Base-by-base conservation (phyloP, 805 yeast genomes). In the Teunomyces funiuensis region DNA sequence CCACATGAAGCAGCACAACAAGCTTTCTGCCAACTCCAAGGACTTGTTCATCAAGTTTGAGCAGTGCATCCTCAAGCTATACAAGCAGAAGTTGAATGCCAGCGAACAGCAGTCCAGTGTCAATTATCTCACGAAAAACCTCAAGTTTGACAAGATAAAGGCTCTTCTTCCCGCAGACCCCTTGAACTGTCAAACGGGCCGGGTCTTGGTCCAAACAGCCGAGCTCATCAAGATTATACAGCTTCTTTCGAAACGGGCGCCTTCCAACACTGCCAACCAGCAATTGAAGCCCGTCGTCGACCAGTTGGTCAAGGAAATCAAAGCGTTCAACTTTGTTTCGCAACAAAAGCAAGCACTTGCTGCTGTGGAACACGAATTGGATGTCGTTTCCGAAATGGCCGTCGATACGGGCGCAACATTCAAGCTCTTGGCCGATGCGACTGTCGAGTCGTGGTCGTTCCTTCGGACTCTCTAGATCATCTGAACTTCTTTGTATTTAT, bases 71-170 rank as follows among this genome's bases (percentile, higher is more conserved):
- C 54, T 64, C 49, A 60, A 59, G 34, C 36, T 58, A 13, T 43
- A 55, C 39, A 62, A 61, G 42, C 46, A 46, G 10, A 38, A 33
- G 43, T 25, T 52, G 20, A 49, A 50, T 28, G 43, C 47, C 7
- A 46, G 45, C n/a, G 61, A 58, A 34, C 40, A 46, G 16, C 53
- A 59, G 11, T 53, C 65, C 6, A 40, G 50, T 28, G 44, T 46
- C 17, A 66, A 66, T 33, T 65, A 43, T 41, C 44, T 68, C 39
- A 40, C 42, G 8, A 66, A 66, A 39, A 65, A 65, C 38, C 49
- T 66, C 22, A 65, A 61, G 30, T 49, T 61, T 36, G 54, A 50
- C 4, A 64, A 62, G 37, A 36, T 65, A 19, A 53, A 49, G 37
- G 27, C 5, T 44, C 56, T 27, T 43, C 57, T 18, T 51, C 55